These are phyloP conservation scores for Penicillium taxi DNA, from an alignment of 495 filamentous ascomycete species.

Conservation along the genomic window DNA sequence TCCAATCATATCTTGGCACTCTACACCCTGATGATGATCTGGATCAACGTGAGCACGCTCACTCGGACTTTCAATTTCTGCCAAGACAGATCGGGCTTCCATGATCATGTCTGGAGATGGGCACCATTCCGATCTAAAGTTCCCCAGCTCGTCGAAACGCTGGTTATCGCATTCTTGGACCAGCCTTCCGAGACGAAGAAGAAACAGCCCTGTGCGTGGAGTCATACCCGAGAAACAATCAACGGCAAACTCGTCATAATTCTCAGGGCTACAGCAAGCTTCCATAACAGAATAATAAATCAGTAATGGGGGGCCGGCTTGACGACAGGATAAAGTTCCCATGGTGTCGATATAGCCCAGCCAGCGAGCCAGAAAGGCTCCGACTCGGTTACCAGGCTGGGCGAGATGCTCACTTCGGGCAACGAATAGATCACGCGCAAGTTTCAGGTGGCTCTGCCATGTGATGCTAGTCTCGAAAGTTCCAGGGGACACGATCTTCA, in stretches of 20 bases:
- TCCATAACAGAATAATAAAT: constrained; percentile 50
- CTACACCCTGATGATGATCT: constrained; percentile 28
- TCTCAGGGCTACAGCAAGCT: constrained; percentile 26
- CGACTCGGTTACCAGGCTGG: constrained; percentile 53
- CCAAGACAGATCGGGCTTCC: constrained; percentile 49
- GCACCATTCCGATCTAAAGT: constrained; percentile 47
- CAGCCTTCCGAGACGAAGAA: constrained; percentile 67
- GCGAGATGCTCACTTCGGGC: constrained; percentile 50
- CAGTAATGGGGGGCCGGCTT: constrained; percentile 48
- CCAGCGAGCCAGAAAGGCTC: constrained; percentile 79
- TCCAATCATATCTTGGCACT: constrained; percentile 56
- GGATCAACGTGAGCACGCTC: constrained; percentile 24
- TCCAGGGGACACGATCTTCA: constrained; percentile 79
- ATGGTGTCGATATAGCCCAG: constrained; percentile 80
- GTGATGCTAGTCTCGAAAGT: constrained; percentile 65
- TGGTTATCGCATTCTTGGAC: constrained; percentile 62
- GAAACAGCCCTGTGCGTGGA: constrained; percentile 57
- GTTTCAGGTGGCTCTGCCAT: constrained; percentile 72
- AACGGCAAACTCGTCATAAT: constrained; percentile 52
- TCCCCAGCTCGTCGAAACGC: constrained; percentile 52
- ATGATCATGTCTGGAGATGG: constrained; percentile 46
- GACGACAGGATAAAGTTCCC: constrained; percentile 64
- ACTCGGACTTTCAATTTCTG: constrained; percentile 37
- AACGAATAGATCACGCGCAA: constrained; percentile 68
- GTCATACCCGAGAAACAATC: constrained; percentile 81